phyloP scores from a whole-genome alignment of 441 rosid species.

The Metrosideros polymorpha region DNA sequence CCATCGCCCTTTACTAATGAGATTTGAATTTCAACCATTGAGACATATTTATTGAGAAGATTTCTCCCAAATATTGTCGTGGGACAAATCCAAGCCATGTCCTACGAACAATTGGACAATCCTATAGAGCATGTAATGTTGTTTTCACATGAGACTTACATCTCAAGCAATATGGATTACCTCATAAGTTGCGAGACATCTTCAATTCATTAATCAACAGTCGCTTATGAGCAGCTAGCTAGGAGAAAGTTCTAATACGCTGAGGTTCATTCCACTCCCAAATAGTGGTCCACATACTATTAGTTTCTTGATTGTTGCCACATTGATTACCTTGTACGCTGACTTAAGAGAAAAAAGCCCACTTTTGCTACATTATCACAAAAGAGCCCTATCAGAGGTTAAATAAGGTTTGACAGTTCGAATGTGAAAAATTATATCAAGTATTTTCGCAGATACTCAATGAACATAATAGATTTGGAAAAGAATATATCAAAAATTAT shows the following conservation, averaged over 20 bases:
- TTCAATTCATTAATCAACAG: not conserved
- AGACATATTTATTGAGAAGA: no score
- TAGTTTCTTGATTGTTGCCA: accelerated
- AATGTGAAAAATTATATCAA: not conserved
- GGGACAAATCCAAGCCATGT: not conserved
- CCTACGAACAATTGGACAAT: not conserved
- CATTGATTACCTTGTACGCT: not conserved
- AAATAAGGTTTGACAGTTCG: accelerated
- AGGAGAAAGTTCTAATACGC: not conserved
- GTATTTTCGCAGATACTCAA: not conserved
- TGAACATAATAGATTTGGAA: not conserved
- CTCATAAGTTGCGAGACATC: not conserved
- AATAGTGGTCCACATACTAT: not conserved
- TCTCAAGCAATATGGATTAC: not conserved
- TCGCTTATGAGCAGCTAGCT: accelerated
- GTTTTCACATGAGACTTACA: not conserved
- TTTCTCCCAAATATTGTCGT: no score
- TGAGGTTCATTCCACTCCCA: not conserved
- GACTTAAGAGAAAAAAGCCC: not conserved
- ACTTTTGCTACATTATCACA: no score
- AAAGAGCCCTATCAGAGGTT: accelerated
- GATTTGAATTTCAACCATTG: not conserved
- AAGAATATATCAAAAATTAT: no score
- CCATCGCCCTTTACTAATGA: not conserved
- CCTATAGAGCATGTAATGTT: accelerated